phyloP scores from a whole-genome alignment of 768 basidiomycete genomes.

The Hygrocybe punicea region DNA sequence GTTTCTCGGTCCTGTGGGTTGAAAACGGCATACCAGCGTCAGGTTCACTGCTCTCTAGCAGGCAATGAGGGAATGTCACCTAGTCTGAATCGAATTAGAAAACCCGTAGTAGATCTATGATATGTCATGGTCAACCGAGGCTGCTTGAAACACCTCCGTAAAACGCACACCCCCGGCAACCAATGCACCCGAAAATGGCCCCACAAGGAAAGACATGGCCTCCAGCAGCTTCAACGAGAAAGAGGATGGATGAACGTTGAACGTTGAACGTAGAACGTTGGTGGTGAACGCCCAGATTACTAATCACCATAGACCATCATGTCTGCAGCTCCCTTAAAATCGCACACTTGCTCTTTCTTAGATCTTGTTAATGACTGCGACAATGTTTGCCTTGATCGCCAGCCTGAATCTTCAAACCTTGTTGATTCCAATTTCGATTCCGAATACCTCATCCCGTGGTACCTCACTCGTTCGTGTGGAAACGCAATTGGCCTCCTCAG shows the following conservation, averaged over 20 bases:
- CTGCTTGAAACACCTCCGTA: background rate
- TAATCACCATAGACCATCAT: too few relatives aligned
- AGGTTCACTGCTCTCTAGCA: slow-evolving; percentile 1
- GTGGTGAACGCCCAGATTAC: background rate
- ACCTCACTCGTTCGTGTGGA: slow-evolving; percentile 46
- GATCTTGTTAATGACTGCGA: slow-evolving; percentile 67
- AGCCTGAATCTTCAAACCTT: slow-evolving; percentile 17
- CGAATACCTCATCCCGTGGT: slow-evolving; percentile 54
- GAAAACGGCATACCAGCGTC: background rate
- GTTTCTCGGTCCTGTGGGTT: slow-evolving; percentile 53
- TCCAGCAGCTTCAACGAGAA: background rate
- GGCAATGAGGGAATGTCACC: slow-evolving; percentile 38
- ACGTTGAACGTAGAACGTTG: background rate
- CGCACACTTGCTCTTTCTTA: slow-evolving; percentile 41
- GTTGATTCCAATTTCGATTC: slow-evolving; percentile 27
- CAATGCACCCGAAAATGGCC: slow-evolving; percentile 67
- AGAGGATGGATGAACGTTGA: background rate
- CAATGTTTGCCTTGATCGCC: slow-evolving; percentile 51
- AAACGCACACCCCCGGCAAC: slow-evolving; percentile 61
- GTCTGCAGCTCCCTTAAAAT: background rate
- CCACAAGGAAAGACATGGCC: slow-evolving; percentile 57
- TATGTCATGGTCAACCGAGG: background rate
- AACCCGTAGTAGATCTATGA: slow-evolving; percentile 67
- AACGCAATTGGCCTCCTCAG: slow-evolving; percentile 63
- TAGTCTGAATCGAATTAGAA: slow-evolving; percentile 58